phyloP scores from a whole-genome alignment of 495 filamentous ascomycete genomes.

The Hypoxylon fragiforme region DNA sequence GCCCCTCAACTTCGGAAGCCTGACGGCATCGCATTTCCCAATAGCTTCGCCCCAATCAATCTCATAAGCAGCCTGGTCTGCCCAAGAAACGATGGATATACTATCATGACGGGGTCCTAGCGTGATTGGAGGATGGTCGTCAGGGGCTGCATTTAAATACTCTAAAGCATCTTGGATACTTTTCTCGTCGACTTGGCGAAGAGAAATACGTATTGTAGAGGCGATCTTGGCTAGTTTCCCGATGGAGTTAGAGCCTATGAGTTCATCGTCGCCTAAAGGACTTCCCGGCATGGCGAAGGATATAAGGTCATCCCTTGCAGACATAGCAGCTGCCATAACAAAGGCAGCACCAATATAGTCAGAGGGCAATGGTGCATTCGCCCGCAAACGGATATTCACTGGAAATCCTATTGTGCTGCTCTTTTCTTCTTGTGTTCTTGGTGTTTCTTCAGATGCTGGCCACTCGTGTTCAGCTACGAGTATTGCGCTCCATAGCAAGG shows the following conservation, averaged over 20 bases:
- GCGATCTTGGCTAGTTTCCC: conserved; percentile 19
- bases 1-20: conserved; percentile 25
- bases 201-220: conserved; percentile 17
- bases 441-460: neutral
- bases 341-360: conserved; percentile 38
- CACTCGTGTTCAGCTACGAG: conserved; percentile 15
- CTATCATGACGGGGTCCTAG: conserved; percentile 56
- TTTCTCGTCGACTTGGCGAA: conserved; percentile 18
- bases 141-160: conserved; percentile 11
- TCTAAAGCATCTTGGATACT: conserved; percentile 17
- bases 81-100: conserved; percentile 67
- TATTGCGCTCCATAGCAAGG: conserved; percentile 34
- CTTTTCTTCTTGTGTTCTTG: neutral
- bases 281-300: neutral
- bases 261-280: neutral
- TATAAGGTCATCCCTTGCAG: conserved; percentile 13
- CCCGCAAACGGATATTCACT: conserved; percentile 33
- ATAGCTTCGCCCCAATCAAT: conserved; percentile 32
- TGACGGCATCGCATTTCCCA: conserved; percentile 35
- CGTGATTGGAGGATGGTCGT: conserved; percentile 15
- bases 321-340: conserved; percentile 30
- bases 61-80: conserved; percentile 31
- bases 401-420: conserved; percentile 32
- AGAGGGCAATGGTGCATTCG: conserved; percentile 18
- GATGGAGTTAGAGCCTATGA: conserved; percentile 1